These are phyloP conservation scores for Suillus decipiens DNA, from an alignment of 768 basidiomycete species.

Conservation along the genomic window DNA sequence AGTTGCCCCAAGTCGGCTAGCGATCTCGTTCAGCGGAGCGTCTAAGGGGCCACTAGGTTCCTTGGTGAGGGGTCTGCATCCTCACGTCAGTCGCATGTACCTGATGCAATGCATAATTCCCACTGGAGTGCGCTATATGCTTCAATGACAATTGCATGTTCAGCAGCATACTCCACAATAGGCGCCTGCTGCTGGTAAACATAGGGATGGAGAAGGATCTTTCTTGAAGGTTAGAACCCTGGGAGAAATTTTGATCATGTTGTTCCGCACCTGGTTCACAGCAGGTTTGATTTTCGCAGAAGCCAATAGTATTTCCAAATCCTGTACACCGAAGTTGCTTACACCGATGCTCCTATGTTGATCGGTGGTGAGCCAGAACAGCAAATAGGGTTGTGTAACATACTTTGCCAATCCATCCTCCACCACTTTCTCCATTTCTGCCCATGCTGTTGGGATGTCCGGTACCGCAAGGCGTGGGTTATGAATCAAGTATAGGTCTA, in stretches of 20 bases:
- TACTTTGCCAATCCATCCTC: slow-evolving; percentile 60
- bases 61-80: slow-evolving; percentile 56
- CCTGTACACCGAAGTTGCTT: slow-evolving; percentile 61
- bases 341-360: slow-evolving; percentile 65
- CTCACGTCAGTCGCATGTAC: slow-evolving; percentile 3
- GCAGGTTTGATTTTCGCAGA: slow-evolving; percentile 64
- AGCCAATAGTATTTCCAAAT: slow-evolving; percentile 56
- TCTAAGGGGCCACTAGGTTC: slow-evolving; percentile 66
- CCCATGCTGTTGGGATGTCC: slow-evolving; percentile 65
- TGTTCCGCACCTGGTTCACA: slow-evolving; percentile 60
- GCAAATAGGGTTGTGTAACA: slow-evolving; percentile 9
- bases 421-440: slow-evolving; percentile 59
- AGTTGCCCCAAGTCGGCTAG: slow-evolving; percentile 48
- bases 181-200: slow-evolving; percentile 54
- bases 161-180: slow-evolving; percentile 56
- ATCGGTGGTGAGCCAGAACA: background rate
- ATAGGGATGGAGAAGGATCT: slow-evolving; percentile 77
- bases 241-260: background rate
- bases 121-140: slow-evolving; percentile 71
- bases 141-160: slow-evolving; percentile 66
- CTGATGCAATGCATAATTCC: slow-evolving; percentile 18
- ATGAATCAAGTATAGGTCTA: slow-evolving; percentile 77
- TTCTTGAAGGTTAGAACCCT: slow-evolving; percentile 8
- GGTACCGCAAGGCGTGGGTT: slow-evolving; percentile 51
- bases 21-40: slow-evolving; percentile 54